A percentile compares a stretch with the other conserved stretches of the same genome.
phyloP scores from a whole-genome alignment of 2,329 filamentous ascomycete species.

The Claviceps pazoutovae region DNA sequence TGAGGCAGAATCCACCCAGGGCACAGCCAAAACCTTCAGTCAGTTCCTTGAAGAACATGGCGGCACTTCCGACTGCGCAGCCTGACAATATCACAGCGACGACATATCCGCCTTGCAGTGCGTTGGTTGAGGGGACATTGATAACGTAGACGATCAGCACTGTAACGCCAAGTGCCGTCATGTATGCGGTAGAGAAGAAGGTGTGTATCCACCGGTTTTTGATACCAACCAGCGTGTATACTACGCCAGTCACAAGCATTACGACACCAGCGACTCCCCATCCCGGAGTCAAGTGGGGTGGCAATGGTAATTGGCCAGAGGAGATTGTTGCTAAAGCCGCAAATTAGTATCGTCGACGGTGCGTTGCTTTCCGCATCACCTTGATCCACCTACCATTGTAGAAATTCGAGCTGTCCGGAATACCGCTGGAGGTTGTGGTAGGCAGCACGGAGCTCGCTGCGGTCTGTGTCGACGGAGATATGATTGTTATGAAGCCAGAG shows the following conservation, averaged over 20 bases:
- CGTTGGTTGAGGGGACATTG: conserved; percentile 59
- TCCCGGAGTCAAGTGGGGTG: conserved; percentile 64
- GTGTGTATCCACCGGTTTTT: conserved; percentile 69
- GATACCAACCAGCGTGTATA: conserved; percentile 65
- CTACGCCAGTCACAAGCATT: conserved; percentile 56
- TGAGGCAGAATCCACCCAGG: conserved; percentile 72
- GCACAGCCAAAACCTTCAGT: conserved; percentile 71
- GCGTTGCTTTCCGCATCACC: not conserved
- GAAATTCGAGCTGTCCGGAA: conserved; percentile 17
- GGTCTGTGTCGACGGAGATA: not conserved
- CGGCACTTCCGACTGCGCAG: conserved; percentile 55
- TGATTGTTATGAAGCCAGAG: not conserved
- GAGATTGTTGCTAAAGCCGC: conserved; percentile 29
- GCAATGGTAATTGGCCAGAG: conserved; percentile 49
- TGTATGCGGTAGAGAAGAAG: conserved; percentile 65
- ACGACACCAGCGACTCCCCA: conserved; percentile 67
- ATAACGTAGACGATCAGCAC: conserved; percentile 84
- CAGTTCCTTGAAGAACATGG: conserved; percentile 70
- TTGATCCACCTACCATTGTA: conserved; percentile 19
- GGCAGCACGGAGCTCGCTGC: conserved; percentile 1
- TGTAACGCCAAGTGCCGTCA: conserved; percentile 58
- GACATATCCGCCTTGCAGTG: conserved; percentile 74
- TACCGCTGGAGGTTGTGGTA: conserved; percentile 6
- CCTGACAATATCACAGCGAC: conserved; percentile 65
- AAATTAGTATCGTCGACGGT: conserved; percentile 1